phyloP scores from a whole-genome alignment of 306 rosid genomes.

The Senna tora region DNA sequence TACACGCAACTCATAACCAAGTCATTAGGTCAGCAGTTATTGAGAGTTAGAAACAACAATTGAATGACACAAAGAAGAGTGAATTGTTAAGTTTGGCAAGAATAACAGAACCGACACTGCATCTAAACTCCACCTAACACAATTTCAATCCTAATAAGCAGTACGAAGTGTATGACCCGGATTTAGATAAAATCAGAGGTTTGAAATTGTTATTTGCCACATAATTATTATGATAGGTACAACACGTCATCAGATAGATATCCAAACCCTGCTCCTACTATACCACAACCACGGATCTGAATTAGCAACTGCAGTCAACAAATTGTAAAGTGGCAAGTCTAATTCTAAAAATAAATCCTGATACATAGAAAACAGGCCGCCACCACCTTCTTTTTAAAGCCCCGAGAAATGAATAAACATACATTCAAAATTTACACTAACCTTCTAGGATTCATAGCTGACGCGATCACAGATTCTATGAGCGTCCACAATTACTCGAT shows the following conservation, averaged over 20 bases:
- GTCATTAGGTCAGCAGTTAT: constrained; percentile 23
- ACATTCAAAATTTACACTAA: constrained; percentile 18
- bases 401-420: neutral
- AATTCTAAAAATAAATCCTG: constrained; percentile 11
- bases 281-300: constrained; percentile 21
- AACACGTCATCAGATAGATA: neutral
- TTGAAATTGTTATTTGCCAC: neutral
- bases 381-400: neutral
- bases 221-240: neutral
- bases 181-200: constrained; percentile 23
- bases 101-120: neutral
- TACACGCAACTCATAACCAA: constrained; percentile 21
- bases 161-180: neutral
- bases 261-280: neutral
- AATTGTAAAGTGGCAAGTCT: neutral
- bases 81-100: constrained; percentile 20
- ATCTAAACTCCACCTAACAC: constrained; percentile 17
- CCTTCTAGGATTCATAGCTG: constrained; percentile 48
- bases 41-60: constrained; percentile 6
- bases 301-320: neutral
- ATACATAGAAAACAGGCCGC: neutral
- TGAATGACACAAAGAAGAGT: neutral
- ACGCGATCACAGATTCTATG: constrained; percentile 27
- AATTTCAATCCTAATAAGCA: constrained; percentile 6
- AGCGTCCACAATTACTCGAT: constrained; percentile 5